Evolutionary conservation across 495 filamentous ascomycete genomes (phyloP).

Genomic region (Platismatia glauca): DNA sequence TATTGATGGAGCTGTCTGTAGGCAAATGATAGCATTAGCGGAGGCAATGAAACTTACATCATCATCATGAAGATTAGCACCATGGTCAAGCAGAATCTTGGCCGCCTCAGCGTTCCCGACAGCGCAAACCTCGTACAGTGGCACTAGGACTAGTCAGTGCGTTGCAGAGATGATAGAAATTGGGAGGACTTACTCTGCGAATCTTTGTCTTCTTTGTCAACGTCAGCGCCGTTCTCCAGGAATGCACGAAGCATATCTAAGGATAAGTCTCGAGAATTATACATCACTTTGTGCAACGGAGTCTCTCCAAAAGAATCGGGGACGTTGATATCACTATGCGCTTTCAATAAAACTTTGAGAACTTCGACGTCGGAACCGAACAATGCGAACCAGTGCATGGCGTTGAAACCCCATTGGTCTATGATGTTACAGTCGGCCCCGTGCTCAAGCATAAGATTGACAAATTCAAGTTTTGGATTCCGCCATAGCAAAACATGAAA

Average conservation of each 20-base stretch:
- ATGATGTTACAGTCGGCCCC: slow-evolving; percentile 2
- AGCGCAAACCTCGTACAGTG: slow-evolving; percentile 3
- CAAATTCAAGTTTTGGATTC: not conserved
- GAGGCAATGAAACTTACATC: not conserved
- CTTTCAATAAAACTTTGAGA: not conserved
- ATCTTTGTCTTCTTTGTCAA: not conserved
- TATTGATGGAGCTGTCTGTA: not conserved
- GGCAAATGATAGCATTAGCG: not conserved
- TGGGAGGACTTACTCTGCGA: not conserved
- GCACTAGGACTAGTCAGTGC: not conserved
- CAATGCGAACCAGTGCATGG: slow-evolving; percentile 1
- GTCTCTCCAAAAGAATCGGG: slow-evolving; percentile 2
- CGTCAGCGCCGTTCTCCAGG: slow-evolving; percentile 3
- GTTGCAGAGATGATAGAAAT: not conserved
- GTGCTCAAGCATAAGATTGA: slow-evolving; percentile 11
- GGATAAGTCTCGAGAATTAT: not conserved
- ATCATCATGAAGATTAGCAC: slow-evolving; percentile 4
- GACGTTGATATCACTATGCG: slow-evolving; percentile 1
- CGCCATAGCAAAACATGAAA: not conserved
- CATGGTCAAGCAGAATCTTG: slow-evolving; percentile 2
- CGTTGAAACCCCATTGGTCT: not conserved
- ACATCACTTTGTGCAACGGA: slow-evolving; percentile 1
- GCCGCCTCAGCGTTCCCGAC: not conserved
- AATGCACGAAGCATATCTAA: not conserved
- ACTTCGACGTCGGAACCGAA: not conserved